Conservation (phyloP, 1,284 basidiomycete genomes). For the Heterobasidion annosum region DNA sequence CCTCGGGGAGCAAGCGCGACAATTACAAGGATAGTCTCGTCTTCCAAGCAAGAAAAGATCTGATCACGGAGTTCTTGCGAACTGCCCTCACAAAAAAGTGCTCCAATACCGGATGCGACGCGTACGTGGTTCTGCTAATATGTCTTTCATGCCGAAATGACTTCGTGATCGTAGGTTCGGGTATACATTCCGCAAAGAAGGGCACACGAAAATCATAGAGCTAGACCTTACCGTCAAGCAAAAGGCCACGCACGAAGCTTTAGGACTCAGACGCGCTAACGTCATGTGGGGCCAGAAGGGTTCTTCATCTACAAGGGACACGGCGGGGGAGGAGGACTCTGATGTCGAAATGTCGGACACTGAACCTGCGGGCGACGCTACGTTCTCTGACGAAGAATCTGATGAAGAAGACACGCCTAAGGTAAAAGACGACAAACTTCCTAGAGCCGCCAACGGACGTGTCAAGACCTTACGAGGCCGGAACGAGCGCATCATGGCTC, state of each 20-base stretch:
- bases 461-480: conserved; percentile 70
- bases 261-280: conserved; percentile 57
- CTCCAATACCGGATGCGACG: conserved; percentile 66
- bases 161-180: conserved; percentile 43
- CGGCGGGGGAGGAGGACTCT: conserved; percentile 21
- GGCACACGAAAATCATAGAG: conserved; percentile 91
- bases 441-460: conserved; percentile 65
- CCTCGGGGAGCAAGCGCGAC: conserved; percentile 60
- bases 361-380: conserved; percentile 36
- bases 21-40: conserved; percentile 86
- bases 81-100: conserved; percentile 66
- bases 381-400: conserved; percentile 36
- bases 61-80: conserved; percentile 82
- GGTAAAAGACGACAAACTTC: background rate
- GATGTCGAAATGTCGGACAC: conserved; percentile 41
- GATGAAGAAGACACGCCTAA: conserved; percentile 24
- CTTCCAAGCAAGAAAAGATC: conserved; percentile 80
- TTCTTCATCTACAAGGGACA: conserved; percentile 6
- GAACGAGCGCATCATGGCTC: conserved; percentile 83
- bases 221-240: conserved; percentile 82
- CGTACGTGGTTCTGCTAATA: conserved; percentile 44
- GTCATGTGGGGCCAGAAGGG: conserved; percentile 52
- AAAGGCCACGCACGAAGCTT: conserved; percentile 52
- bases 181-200: conserved; percentile 91
- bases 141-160: conserved; percentile 3